Conservation (phyloP, 2,329 filamentous ascomycete genomes). For the Pseudogymnoascus sp. region DNA sequence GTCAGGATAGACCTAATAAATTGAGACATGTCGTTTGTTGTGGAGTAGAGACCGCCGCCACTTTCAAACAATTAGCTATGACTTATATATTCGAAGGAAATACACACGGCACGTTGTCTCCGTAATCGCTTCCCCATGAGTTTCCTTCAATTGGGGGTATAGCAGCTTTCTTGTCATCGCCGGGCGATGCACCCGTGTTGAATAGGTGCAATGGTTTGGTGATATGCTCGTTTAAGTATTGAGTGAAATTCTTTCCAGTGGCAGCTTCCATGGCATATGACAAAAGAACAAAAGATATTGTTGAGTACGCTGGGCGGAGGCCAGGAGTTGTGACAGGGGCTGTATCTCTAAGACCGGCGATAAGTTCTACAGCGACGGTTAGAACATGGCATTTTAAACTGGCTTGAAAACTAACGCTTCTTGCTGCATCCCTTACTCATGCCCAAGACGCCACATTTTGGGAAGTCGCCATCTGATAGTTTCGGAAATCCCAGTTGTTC, state of each 20-base stretch:
- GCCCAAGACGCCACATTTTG: neutral
- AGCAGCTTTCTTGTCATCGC: neutral
- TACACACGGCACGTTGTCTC: neutral
- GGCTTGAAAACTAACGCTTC: neutral
- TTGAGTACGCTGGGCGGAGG: neutral
- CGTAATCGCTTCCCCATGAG: neutral
- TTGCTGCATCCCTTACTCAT: neutral
- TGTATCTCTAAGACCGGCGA: neutral
- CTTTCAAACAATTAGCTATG: conserved; percentile 17
- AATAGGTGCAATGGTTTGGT: conserved; percentile 25
- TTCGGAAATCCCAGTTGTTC: neutral
- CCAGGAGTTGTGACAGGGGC: neutral
- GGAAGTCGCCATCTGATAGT: neutral
- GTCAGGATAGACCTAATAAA: conserved; percentile 19
- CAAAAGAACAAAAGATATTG: conserved; percentile 19
- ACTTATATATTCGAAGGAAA: neutral
- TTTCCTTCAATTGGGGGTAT: neutral
- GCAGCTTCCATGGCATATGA: conserved; percentile 30
- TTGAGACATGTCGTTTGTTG: conserved; percentile 24
- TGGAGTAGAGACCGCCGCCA: conserved; percentile 29
- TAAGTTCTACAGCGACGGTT: neutral
- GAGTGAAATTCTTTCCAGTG: conserved; percentile 21
- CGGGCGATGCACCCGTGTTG: conserved; percentile 17
- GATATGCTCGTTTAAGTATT: conserved; percentile 16
- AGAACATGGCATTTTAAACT: neutral